Conservation (phyloP, 306 rosid species). For the Pyrus bretschneideri region DNA sequence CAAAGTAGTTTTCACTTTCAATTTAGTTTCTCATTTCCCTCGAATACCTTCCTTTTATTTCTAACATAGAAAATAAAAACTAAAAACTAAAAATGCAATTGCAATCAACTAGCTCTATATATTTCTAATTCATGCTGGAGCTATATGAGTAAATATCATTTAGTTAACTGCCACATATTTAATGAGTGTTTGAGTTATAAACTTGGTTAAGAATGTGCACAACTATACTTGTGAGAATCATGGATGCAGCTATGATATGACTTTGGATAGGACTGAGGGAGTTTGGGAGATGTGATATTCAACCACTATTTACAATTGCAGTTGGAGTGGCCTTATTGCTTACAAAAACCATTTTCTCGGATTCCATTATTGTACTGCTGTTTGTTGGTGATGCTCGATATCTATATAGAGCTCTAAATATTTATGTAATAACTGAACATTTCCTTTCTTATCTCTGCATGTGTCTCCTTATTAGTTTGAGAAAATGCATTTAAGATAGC, state of each 20-base stretch:
- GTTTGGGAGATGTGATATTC: conserved; percentile 5
- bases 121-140: no score
- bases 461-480: not conserved
- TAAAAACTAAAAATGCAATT: no score
- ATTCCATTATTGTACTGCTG: not conserved
- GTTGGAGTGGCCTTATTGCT: not conserved
- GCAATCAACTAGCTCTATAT: not conserved
- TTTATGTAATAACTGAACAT: not conserved
- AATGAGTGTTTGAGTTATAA: not conserved
- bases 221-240: not conserved
- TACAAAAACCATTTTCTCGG: not conserved
- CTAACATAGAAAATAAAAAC: not conserved
- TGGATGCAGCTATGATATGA: not conserved
- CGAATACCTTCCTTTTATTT: no score
- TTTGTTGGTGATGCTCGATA: not conserved
- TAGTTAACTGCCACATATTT: not conserved
- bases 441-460: not conserved
- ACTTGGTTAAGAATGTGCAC: not conserved
- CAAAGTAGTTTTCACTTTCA: no score
- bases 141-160: not conserved
- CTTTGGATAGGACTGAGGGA: conserved; percentile 5
- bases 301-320: not conserved
- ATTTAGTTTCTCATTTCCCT: no score
- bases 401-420: no score
- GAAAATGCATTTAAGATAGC: no score